Evolutionary conservation across 2,329 filamentous ascomycete species (phyloP).

Genomic region (Cladosporium sphaerospermum): DNA sequence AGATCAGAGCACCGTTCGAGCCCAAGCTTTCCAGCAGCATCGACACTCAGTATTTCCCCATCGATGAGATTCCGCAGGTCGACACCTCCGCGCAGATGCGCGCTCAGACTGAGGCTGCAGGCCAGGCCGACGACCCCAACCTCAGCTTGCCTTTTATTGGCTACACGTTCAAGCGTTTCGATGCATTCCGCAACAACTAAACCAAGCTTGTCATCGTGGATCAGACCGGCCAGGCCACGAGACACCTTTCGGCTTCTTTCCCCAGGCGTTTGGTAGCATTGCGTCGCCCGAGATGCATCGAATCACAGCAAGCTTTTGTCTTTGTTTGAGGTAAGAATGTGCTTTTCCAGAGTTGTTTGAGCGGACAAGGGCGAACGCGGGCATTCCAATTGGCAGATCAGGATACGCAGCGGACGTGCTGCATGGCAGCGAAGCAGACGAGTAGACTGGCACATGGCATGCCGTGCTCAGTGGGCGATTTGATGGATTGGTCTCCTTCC

Average conservation of each 20-base stretch:
- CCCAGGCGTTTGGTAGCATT: slow-evolving; percentile 1
- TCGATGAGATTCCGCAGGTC: slow-evolving; percentile 95
- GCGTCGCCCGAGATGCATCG: neutral
- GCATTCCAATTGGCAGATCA: neutral
- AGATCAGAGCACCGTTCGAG: slow-evolving; percentile 93
- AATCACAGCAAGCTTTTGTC: neutral
- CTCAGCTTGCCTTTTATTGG: slow-evolving; percentile 95
- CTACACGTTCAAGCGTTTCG: slow-evolving; percentile 97
- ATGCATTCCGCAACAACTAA: slow-evolving; percentile 49
- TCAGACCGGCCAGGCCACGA: neutral
- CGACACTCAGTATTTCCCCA: slow-evolving; percentile 97
- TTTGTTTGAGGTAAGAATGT: neutral
- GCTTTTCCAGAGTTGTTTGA: neutral
- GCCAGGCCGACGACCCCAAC: slow-evolving; percentile 70
- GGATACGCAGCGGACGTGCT: slow-evolving; percentile 3
- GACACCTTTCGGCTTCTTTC: neutral
- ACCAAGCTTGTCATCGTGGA: neutral
- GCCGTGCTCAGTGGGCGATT: no score
- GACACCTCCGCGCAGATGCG: slow-evolving; percentile 84
- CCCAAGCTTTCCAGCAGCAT: slow-evolving; percentile 87
- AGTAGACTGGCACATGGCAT: no score
- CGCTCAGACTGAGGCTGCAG: slow-evolving; percentile 69
- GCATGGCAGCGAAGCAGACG: neutral
- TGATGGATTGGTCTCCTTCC: no score
- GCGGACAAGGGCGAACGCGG: neutral